Evolutionary conservation across 202 grass and related monocot genomes (phyloP).

Genomic region (Setaria italica): DNA sequence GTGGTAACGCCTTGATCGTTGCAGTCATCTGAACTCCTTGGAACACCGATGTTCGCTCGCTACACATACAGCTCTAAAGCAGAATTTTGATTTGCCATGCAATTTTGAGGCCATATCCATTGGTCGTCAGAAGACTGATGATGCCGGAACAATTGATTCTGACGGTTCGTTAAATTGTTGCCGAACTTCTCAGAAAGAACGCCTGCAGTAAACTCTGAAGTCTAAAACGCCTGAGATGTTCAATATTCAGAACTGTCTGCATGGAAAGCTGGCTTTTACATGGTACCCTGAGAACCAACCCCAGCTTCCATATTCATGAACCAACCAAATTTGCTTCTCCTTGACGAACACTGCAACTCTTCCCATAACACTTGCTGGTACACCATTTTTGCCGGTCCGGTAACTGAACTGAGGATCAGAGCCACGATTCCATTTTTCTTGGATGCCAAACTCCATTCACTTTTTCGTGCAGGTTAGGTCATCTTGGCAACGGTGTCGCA

Average conservation of each 20-base stretch:
- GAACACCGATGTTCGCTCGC: neutral
- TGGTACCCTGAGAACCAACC: neutral
- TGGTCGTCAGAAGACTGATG: neutral
- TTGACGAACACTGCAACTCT: neutral
- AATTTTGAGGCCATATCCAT: neutral
- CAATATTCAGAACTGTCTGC: neutral
- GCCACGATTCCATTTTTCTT: neutral
- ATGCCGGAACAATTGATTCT: neutral
- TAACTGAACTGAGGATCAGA: neutral
- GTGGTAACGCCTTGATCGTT: neutral
- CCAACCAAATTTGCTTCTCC: too few relatives aligned
- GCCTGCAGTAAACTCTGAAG: neutral
- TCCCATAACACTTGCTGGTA: neutral
- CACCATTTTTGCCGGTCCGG: neutral
- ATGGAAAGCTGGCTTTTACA: too few relatives aligned
- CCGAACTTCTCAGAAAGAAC: neutral
- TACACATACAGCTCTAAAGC: neutral
- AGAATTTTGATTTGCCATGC: neutral
- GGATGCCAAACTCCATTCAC: neutral
- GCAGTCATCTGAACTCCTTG: neutral
- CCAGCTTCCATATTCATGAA: neutral
- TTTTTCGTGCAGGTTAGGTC: neutral
- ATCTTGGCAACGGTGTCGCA: neutral
- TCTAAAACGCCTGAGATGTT: neutral
- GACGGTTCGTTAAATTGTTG: neutral